Conservation (phyloP, 108 stramenopile species). For the Conticribra guillardii region DNA sequence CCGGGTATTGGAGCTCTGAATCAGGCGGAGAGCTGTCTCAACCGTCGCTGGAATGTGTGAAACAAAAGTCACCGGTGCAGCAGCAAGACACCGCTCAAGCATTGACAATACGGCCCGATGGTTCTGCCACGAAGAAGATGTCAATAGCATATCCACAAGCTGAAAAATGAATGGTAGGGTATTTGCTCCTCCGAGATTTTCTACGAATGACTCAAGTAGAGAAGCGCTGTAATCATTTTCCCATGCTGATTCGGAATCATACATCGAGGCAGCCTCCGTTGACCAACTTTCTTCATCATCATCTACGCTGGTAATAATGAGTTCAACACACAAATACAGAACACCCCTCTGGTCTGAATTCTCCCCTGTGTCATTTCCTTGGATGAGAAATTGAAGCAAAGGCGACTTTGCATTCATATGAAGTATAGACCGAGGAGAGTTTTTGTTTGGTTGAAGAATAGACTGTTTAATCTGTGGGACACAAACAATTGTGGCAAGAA, state of each 20-base stretch:
- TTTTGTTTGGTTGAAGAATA: constrained; percentile 8
- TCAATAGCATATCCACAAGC: constrained; percentile 52
- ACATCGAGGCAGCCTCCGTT: constrained; percentile 47
- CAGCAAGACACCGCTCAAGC: constrained; percentile 57
- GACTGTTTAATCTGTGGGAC: constrained; percentile 60
- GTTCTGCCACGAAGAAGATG: constrained; percentile 33
- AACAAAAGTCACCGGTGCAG: constrained; percentile 66
- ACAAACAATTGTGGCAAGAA: constrained; percentile 48
- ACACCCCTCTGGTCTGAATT: constrained; percentile 26
- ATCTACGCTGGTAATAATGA: constrained; percentile 36
- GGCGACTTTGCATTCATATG: constrained; percentile 22
- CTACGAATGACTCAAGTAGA: constrained; percentile 61
- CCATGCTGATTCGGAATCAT: constrained; percentile 51
- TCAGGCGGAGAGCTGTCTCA: constrained; percentile 50
- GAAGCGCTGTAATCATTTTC: constrained; percentile 61
- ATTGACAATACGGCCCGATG: constrained; percentile 62
- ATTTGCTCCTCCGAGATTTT: constrained; percentile 50
- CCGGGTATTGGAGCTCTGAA: constrained; percentile 38
- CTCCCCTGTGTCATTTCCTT: constrained; percentile 24
- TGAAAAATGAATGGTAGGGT: constrained; percentile 57
- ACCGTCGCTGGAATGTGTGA: constrained; percentile 59
- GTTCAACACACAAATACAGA: constrained; percentile 38
- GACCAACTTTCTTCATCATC: constrained; percentile 63
- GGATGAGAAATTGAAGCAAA: constrained; percentile 39
- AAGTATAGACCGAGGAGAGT: constrained; percentile 5